Percentiles rank a stretch among this genome's conserved stretches.
phyloP scores from a whole-genome alignment of 1,284 basidiomycete genomes.

The Ganoderma meredithae region DNA sequence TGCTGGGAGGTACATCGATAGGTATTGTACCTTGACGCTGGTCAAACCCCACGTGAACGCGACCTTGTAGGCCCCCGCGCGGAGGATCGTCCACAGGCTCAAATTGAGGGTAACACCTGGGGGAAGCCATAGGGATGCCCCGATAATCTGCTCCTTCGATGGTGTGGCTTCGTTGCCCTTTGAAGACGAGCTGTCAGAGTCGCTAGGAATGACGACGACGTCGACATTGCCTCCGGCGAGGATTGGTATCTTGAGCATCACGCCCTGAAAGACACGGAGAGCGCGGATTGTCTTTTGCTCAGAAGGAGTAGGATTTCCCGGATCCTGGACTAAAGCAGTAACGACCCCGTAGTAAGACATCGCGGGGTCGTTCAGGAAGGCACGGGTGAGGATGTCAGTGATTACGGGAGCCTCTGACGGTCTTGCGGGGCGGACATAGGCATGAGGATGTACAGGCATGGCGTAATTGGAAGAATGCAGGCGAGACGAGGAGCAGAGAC shows the following conservation, averaged over 20 bases:
- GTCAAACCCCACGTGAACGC: slow-evolving; percentile 7
- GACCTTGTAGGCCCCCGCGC: background rate
- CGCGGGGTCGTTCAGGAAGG: slow-evolving; percentile 4
- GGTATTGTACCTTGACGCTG: background rate
- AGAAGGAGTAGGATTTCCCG: background rate
- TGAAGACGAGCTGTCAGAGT: background rate
- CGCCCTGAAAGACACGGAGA: background rate
- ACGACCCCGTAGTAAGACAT: slow-evolving; percentile 5
- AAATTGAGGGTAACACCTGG: background rate
- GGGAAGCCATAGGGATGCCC: background rate
- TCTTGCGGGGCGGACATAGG: slow-evolving; percentile 1
- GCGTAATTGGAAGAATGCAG: background rate
- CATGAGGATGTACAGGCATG: slow-evolving; percentile 3
- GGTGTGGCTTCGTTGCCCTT: background rate
- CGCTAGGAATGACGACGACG: slow-evolving; percentile 1
- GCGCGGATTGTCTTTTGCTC: slow-evolving; percentile 1
- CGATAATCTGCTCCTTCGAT: background rate
- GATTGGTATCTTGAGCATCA: background rate
- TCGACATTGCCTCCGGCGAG: background rate
- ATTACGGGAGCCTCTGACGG: background rate
- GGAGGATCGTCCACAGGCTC: background rate
- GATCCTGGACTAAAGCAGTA: background rate
- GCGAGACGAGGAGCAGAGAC: background rate
- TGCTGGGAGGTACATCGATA: too few relatives aligned
- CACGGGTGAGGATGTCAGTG: background rate